Percentiles rank a stretch among this genome's conserved stretches.
Conservation (phyloP, 1,284 basidiomycete genomes). For the Ustilago bromivora region DNA sequence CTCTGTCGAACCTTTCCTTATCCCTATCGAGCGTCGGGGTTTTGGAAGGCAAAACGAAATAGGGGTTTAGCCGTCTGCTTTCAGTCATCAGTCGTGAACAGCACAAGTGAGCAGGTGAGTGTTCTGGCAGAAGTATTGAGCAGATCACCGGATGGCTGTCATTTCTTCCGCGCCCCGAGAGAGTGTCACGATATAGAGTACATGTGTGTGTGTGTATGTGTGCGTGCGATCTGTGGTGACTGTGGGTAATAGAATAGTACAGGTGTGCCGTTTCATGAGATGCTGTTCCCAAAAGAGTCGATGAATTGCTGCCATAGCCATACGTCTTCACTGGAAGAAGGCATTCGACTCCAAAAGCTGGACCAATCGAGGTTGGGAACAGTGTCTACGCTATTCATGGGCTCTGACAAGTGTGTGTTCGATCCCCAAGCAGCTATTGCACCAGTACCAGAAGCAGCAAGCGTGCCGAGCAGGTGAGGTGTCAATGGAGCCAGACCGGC, state of each 20-base stretch:
- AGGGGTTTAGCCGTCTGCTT: slow-evolving; percentile 1
- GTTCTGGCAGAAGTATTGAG: too few relatives aligned
- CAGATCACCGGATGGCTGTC: too few relatives aligned
- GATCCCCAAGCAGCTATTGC: background rate
- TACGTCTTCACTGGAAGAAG: slow-evolving; percentile 17
- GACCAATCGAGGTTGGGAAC: slow-evolving; percentile 10
- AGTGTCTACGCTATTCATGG: background rate
- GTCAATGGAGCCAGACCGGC: background rate
- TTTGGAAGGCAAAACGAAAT: background rate
- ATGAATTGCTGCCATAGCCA: slow-evolving; percentile 24
- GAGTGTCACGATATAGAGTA: background rate
- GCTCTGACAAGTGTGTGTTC: background rate
- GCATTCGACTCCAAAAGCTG: slow-evolving; percentile 26
- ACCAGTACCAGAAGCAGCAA: background rate
- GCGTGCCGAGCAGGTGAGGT: background rate
- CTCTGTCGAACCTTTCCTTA: background rate
- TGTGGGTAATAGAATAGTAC: background rate
- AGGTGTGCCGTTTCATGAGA: background rate
- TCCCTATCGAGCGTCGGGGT: background rate
- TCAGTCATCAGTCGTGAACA: background rate
- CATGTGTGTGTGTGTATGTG: background rate
- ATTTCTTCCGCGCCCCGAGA: background rate
- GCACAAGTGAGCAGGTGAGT: too few relatives aligned
- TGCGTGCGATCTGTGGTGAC: background rate
- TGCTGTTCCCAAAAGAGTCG: background rate